Conservation (phyloP, 2,329 filamentous ascomycete species). For the Pseudopyrenochaeta lycopersici region DNA sequence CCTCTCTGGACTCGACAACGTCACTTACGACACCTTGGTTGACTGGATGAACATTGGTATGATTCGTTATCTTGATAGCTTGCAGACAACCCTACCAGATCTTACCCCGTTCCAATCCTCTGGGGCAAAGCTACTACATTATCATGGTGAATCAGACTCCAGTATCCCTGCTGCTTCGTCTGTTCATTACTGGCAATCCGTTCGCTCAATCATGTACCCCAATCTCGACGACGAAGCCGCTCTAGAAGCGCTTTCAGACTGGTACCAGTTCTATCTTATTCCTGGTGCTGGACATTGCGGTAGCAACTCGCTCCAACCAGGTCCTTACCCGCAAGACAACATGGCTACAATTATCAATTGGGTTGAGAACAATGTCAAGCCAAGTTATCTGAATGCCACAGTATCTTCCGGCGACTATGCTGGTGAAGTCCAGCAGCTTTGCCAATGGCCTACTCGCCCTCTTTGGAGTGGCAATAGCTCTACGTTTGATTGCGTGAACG, state of each 20-base stretch:
- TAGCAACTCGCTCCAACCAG: slow-evolving; percentile 30
- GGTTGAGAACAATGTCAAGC: slow-evolving; percentile 61
- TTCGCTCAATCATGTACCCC: slow-evolving; percentile 61
- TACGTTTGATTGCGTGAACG: slow-evolving; percentile 50
- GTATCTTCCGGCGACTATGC: slow-evolving; percentile 38
- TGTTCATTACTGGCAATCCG: slow-evolving; percentile 65
- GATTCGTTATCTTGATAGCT: slow-evolving; percentile 59
- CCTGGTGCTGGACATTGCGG: slow-evolving; percentile 64
- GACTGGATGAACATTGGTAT: slow-evolving; percentile 63
- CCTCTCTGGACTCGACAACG: slow-evolving; percentile 32
- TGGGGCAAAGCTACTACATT: slow-evolving; percentile 67
- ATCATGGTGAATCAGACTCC: slow-evolving; percentile 66
- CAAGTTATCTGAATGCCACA: slow-evolving; percentile 56
- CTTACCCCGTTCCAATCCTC: slow-evolving; percentile 59
- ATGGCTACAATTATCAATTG: slow-evolving; percentile 53
- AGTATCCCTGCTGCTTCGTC: slow-evolving; percentile 64
- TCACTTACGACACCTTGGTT: slow-evolving; percentile 66
- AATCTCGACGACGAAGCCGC: slow-evolving; percentile 50
- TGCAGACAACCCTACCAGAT: slow-evolving; percentile 65
- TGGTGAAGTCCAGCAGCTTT: slow-evolving; percentile 50
- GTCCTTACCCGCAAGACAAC: slow-evolving; percentile 56
- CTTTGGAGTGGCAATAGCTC: slow-evolving; percentile 49
- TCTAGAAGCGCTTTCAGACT: slow-evolving; percentile 57
- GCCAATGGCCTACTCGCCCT: slow-evolving; percentile 55
- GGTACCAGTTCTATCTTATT: slow-evolving; percentile 65